Percentiles rank a stretch among this genome's conserved stretches.
Conservation (phyloP, 176 grass and related monocot genomes). For the Aechmea fasciata region DNA sequence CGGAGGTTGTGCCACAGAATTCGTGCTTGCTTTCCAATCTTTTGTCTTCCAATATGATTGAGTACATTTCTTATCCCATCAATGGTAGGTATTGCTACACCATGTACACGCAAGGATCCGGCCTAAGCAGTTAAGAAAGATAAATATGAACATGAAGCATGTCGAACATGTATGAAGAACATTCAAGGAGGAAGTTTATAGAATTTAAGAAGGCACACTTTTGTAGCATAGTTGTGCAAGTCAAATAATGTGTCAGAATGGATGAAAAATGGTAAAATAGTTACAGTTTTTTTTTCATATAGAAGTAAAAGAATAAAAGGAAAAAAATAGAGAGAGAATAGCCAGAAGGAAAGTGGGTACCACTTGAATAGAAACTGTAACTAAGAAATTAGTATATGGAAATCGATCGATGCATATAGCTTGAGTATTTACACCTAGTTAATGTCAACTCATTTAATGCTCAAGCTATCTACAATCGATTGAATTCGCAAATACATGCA, state of each 20-base stretch:
- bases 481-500: no score
- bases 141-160: background rate
- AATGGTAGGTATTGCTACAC: constrained; percentile 93
- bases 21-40: constrained; percentile 58
- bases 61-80: constrained; percentile 91
- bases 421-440: background rate
- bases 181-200: background rate
- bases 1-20: constrained; percentile 94
- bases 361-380: no score
- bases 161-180: background rate
- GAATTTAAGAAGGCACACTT: no score
- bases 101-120: constrained; percentile 82
- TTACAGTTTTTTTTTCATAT: no score
- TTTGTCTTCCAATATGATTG: constrained; percentile 76
- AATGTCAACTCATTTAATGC: background rate
- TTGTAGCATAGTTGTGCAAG: no score
- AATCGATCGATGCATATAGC: background rate
- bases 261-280: no score
- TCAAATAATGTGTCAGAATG: no score
- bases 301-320: no score
- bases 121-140: constrained; percentile 39
- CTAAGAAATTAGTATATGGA: background rate
- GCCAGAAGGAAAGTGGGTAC: no score
- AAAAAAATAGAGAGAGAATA: no score
- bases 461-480: background rate